A percentile compares a stretch with the other conserved stretches of the same genome.
phyloP scores from a whole-genome alignment of 108 stramenopile genomes.

The Pseudonitzschia multistriata region DNA sequence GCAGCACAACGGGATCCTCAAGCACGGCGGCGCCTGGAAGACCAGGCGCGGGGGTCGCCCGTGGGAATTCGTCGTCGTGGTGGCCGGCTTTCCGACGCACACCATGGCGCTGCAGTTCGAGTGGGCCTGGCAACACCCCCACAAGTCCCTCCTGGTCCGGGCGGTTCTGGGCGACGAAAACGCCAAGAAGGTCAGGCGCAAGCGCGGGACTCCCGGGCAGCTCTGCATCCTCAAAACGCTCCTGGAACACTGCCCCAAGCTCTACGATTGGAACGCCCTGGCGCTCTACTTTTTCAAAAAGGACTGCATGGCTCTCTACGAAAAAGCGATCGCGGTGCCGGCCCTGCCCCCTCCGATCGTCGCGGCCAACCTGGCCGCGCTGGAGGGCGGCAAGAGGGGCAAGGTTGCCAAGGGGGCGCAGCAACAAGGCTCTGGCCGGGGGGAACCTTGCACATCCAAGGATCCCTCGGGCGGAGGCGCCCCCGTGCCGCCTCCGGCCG shows the following conservation, averaged over 20 bases:
- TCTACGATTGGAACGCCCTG: constrained; percentile 21
- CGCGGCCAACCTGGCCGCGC: neutral
- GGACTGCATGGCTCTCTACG: constrained; percentile 1
- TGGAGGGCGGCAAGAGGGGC: neutral
- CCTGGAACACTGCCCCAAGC: constrained; percentile 32
- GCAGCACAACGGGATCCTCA: constrained; percentile 75
- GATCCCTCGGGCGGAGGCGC: neutral
- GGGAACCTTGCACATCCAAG: neutral
- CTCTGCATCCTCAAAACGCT: constrained; percentile 42
- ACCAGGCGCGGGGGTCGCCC: constrained; percentile 67
- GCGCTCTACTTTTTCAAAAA: constrained; percentile 38
- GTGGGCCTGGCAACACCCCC: constrained; percentile 81
- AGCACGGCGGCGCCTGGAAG: constrained; percentile 62
- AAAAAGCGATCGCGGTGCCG: constrained; percentile 12
- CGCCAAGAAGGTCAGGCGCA: constrained; percentile 42
- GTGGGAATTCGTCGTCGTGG: constrained; percentile 58
- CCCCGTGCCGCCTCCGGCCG: neutral
- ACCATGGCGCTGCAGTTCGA: constrained; percentile 75
- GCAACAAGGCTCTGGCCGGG: no score
- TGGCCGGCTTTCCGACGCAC: constrained; percentile 64
- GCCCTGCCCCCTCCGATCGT: neutral
- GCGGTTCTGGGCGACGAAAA: constrained; percentile 45
- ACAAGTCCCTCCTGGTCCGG: constrained; percentile 48
- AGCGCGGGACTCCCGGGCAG: constrained; percentile 40
- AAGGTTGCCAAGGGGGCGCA: no score